Base-by-base conservation (phyloP, 352 stramenopile species). In the Globisporangium yorkense region DNA sequence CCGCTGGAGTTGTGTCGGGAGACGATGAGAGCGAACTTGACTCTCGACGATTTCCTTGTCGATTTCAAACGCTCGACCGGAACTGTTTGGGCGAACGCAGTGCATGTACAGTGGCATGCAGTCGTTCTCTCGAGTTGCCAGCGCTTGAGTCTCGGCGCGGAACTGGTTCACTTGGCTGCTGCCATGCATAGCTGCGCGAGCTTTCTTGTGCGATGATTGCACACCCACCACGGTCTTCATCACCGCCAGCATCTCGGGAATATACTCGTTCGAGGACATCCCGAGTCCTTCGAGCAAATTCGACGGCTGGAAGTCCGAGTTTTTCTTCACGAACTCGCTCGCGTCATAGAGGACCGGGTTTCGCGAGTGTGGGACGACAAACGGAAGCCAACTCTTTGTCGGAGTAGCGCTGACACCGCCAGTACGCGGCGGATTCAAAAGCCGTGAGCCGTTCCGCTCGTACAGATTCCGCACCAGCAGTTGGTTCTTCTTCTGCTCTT, bases 391-490 rank as follows among this genome's bases (percentile, higher is more conserved):
- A 12, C 63, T 66, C 0, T 44, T 21, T n/a, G 29, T 52, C 24
- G 21, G 27, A 45, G 58, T 52, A 16, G 49, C 52, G 29, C 41
- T 67, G 18, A 45, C 59, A 4, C 47, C 57, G 8, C 49, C 56
- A 31, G 59, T 21, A 18, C 59, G 63, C 5, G 68, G 64, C 46
- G 70, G 68, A 2, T 67, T 56, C 31, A 59, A 31, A 7, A 79
- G 56, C 35, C 49, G 35, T 43, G 51, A 39, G 3, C 51, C 39
- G 58, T 87, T 89, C 10, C 75, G 67, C 33, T 86, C 75, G 45
- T 86, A 82, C 16, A 89, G 43, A 44, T 87, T 87, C 6, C 75
- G 72, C 44, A 88, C 72, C 53, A 89, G 76, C 21, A 88, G n/a
- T n/a, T 69, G 56, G 33, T 88, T 87, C 55, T 77, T 84, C 66